Evolutionary conservation across 202 grass and related monocot genomes (phyloP).

Genomic region (Elaeis oleifera): DNA sequence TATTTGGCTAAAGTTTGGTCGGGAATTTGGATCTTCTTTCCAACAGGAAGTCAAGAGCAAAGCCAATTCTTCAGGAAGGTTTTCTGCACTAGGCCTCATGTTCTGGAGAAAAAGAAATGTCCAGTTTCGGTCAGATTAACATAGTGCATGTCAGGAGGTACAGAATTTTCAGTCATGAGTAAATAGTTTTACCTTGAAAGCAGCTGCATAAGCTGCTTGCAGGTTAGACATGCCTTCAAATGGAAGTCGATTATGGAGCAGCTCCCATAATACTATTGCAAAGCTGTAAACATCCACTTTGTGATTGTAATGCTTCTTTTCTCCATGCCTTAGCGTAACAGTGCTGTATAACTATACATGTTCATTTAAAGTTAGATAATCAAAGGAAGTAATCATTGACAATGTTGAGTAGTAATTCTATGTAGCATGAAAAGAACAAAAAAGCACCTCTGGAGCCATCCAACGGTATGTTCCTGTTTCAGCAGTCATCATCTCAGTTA

Average conservation of each 20-base stretch:
- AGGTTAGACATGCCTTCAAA: constrained; percentile 99
- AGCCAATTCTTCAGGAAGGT: constrained; percentile 67
- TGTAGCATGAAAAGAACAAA: neutral
- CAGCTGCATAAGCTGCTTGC: constrained; percentile 97
- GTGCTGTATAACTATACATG: constrained; percentile 87
- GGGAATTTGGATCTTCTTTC: constrained; percentile 84
- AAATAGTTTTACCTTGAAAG: constrained; percentile 77
- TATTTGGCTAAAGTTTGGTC: constrained; percentile 91
- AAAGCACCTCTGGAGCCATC: constrained; percentile 93
- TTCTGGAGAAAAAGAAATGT: constrained; percentile 44
- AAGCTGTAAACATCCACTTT: constrained; percentile 99
- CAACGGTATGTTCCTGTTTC: constrained; percentile 97
- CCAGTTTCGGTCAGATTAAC: too few species aligned
- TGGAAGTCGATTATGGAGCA: constrained; percentile 80
- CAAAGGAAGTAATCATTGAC: too few species aligned
- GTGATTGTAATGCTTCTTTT: constrained; percentile 99
- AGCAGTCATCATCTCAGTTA: constrained; percentile 99
- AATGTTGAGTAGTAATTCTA: too few species aligned
- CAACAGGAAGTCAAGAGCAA: constrained; percentile 85
- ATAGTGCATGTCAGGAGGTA: neutral
- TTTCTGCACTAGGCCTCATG: constrained; percentile 80
- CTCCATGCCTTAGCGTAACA: constrained; percentile 90
- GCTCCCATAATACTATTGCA: constrained; percentile 96
- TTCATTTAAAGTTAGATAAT: constrained; percentile 9
- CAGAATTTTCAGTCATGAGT: too few species aligned